Percentiles rank a stretch among this genome's conserved stretches.
Conservation (phyloP, 306 rosid genomes). For the Delonix regia region DNA sequence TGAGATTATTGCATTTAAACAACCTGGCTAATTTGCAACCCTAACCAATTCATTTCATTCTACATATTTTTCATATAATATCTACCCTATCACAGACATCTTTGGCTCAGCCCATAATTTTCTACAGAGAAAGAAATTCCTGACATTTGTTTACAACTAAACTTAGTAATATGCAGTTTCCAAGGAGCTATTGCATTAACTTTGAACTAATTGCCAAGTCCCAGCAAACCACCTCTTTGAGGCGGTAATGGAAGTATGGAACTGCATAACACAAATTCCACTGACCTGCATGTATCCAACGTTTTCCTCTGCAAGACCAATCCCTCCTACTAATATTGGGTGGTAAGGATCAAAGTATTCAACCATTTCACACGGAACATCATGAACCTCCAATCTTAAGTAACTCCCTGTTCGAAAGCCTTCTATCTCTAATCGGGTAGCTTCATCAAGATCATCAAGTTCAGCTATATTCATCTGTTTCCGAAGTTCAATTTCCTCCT, state of each 20-base stretch:
- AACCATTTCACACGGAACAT: constrained; percentile 86
- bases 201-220: neutral
- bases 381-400: constrained; percentile 85
- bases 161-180: constrained; percentile 1
- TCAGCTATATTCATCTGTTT: constrained; percentile 88
- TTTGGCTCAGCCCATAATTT: neutral
- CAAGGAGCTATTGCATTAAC: neutral
- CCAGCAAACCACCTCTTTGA: neutral
- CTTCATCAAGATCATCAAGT: constrained; percentile 86
- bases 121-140: constrained; percentile 16
- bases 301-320: constrained; percentile 86
- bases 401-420: constrained; percentile 89
- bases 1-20: constrained; percentile 29
- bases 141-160: neutral
- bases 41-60: constrained; percentile 8
- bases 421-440: constrained; percentile 73
- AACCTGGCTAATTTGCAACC: constrained; percentile 15
- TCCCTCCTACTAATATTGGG: constrained; percentile 89
- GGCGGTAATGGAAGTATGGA: neutral
- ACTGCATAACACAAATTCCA: neutral
- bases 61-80: constrained; percentile 6
- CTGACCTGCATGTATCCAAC: constrained; percentile 97
- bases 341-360: constrained; percentile 85
- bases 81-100: neutral
- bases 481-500: constrained; percentile 78